Conservation (phyloP, 116 monocot genomes). For the Cymodocea nodosa region DNA sequence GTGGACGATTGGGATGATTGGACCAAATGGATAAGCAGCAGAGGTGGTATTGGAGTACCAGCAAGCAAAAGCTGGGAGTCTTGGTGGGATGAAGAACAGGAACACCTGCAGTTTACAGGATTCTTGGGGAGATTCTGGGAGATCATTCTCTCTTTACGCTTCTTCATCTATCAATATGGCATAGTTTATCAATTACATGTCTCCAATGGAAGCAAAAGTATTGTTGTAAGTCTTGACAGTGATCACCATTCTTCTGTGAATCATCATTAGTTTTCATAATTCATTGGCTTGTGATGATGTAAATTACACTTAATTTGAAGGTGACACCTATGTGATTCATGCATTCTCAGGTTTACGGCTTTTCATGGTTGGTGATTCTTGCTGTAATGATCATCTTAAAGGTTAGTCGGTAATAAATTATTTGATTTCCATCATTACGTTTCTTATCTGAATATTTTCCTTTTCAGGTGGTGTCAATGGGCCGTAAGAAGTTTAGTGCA, state of each 20-base stretch:
- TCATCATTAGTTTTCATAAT: background rate
- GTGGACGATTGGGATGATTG: conserved; percentile 89
- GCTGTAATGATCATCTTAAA: conserved; percentile 71
- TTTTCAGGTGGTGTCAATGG: conserved; percentile 64
- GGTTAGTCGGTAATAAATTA: conserved; percentile 20
- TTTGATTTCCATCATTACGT: background rate
- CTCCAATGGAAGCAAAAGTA: conserved; percentile 39
- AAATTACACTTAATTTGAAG: too few relatives aligned
- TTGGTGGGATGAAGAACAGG: conserved; percentile 95
- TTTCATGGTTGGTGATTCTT: conserved; percentile 87
- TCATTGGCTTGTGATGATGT: too few relatives aligned
- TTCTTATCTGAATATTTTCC: background rate
- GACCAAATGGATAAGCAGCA: conserved; percentile 75
- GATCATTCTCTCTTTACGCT: conserved; percentile 64
- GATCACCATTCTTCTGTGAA: background rate
- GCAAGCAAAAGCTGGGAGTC: conserved; percentile 86
- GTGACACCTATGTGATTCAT: background rate
- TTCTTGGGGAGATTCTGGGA: conserved; percentile 55
- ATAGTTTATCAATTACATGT: conserved; percentile 83
- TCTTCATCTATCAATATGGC: conserved; percentile 86
- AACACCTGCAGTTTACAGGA: conserved; percentile 66
- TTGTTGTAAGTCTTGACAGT: conserved; percentile 34
- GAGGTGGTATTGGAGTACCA: conserved; percentile 79
- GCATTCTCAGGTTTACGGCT: conserved; percentile 63
- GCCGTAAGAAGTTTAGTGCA: conserved; percentile 63